Base-by-base conservation (phyloP, 2,329 filamentous ascomycete genomes). In the Emydomyces testavorans region DNA sequence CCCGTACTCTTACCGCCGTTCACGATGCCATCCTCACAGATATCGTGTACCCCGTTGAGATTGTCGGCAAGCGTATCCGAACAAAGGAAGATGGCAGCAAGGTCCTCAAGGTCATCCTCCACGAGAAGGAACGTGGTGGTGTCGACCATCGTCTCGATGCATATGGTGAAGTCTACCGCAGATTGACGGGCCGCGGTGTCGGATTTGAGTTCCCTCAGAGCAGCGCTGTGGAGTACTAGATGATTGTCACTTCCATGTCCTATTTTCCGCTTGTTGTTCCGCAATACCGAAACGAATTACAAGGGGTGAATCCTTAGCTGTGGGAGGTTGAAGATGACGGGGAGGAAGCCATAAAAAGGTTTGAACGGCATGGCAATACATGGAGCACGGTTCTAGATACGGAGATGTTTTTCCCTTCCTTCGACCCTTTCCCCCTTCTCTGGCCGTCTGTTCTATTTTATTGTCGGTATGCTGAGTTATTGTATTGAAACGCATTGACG, bases 71-170 rank as follows among this genome's bases (percentile, higher is more conserved):
- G 87, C 88, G 92, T 69, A 75, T 89, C 71, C 85, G 92, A 74
- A 96, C 92, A 78, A 90, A 94, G 78, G 90, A 96, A 80, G 92
- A 98, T 74, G 88, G 88, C 73, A 83, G 79, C 83, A 96, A 96
- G 85, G 76, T 87, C 70, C 82, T 96, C 74, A 98, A 98, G 85
- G 87, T 98, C 71, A 80, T 98, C 69, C 82, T 98, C 53, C 92
- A 98, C 74, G 92, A 96, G 85, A 98, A 98, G 87, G 92, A 98
- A 85, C 86, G 89, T 65, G 90, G 89, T 67, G 88, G 89, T 72
- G 90, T 98, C 64, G 92, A 98, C 80, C 95, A 96, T 85, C 82
- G 92, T 72, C 86, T 98, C 64, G 92, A 98, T 76, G 95, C 90
- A 71, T 98, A 98, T 81, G 86, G 87, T 59, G 92, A 98, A 82